phyloP scores from a whole-genome alignment of 768 basidiomycete genomes.

The Fomitopsis pulvina region DNA sequence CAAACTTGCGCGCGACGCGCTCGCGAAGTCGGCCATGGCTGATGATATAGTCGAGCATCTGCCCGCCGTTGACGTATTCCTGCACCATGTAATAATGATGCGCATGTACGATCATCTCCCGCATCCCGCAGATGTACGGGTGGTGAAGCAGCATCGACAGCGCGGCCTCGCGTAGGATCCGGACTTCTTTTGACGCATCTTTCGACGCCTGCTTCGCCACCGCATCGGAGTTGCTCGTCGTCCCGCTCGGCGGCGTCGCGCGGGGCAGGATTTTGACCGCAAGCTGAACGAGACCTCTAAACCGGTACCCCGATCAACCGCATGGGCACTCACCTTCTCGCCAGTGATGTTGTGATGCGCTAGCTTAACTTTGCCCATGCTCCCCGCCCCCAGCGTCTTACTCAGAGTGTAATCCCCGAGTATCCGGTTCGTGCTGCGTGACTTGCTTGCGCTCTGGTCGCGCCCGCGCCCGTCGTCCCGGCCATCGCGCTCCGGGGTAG shows the following conservation, averaged over 20 bases:
- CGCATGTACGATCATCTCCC: slow-evolving; percentile 95
- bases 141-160: slow-evolving; percentile 95
- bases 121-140: slow-evolving; percentile 99
- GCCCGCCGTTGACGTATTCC: slow-evolving; percentile 97
- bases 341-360: slow-evolving; percentile 83
- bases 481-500: slow-evolving; percentile 22
- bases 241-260: slow-evolving; percentile 48
- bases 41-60: slow-evolving; percentile 99
- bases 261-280: slow-evolving; percentile 99
- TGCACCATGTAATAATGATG: slow-evolving; percentile 99
- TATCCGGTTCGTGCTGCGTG: slow-evolving; percentile 41
- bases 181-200: slow-evolving; percentile 94
- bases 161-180: slow-evolving; percentile 93
- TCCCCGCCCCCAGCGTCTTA: slow-evolving; percentile 95
- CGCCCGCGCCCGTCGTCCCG: slow-evolving; percentile 4
- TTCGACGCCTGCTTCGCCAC: slow-evolving; percentile 74
- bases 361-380: slow-evolving; percentile 99
- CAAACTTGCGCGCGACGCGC: slow-evolving; percentile 95
- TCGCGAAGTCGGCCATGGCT: slow-evolving; percentile 93
- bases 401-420: slow-evolving; percentile 94
- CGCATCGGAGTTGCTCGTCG: slow-evolving; percentile 45
- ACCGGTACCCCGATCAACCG: background rate
- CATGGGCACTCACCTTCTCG: slow-evolving; percentile 67
- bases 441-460: slow-evolving; percentile 14
- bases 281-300: slow-evolving; percentile 42